phyloP scores from a whole-genome alignment of 805 yeast genomes.

The Cyberlindnera bimundalis region DNA sequence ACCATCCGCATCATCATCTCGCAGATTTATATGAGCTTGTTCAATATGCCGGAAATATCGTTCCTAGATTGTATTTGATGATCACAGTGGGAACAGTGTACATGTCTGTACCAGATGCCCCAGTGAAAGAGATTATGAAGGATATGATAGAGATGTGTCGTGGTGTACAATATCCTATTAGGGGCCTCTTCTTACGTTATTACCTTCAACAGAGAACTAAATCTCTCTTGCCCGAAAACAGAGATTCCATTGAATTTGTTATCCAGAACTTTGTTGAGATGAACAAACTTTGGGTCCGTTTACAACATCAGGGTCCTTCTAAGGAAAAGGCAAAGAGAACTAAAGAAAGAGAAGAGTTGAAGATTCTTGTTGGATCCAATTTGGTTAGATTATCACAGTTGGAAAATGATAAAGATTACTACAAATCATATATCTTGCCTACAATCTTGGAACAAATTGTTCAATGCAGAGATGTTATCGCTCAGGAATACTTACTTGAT shows the following conservation, averaged over 20 bases:
- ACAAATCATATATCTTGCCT: constrained; percentile 60
- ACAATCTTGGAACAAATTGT: constrained; percentile 82
- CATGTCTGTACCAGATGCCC: constrained; percentile 73
- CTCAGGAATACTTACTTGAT: constrained; percentile 89
- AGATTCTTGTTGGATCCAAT: constrained; percentile 89
- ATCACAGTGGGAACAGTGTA: constrained; percentile 91
- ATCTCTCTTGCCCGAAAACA: constrained; percentile 37
- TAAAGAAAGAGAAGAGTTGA: constrained; percentile 81
- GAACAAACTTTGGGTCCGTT: constrained; percentile 96
- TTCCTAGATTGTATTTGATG: constrained; percentile 92
- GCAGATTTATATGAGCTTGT: constrained; percentile 92
- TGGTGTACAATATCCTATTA: constrained; percentile 92
- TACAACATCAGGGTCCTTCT: constrained; percentile 93
- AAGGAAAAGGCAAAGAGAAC: constrained; percentile 72
- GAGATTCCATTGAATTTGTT: constrained; percentile 74
- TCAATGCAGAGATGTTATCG: constrained; percentile 87
- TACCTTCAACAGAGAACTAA: constrained; percentile 83
- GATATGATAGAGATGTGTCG: constrained; percentile 98
- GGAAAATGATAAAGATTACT: constrained; percentile 56
- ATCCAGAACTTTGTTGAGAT: constrained; percentile 89
- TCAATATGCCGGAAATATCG: constrained; percentile 90
- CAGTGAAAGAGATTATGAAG: constrained; percentile 80
- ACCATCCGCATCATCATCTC: constrained; percentile 67
- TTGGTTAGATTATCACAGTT: constrained; percentile 85
- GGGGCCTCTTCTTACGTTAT: constrained; percentile 88